Conservation (phyloP, 345 rosid species). For the Pistacia integerrima region DNA sequence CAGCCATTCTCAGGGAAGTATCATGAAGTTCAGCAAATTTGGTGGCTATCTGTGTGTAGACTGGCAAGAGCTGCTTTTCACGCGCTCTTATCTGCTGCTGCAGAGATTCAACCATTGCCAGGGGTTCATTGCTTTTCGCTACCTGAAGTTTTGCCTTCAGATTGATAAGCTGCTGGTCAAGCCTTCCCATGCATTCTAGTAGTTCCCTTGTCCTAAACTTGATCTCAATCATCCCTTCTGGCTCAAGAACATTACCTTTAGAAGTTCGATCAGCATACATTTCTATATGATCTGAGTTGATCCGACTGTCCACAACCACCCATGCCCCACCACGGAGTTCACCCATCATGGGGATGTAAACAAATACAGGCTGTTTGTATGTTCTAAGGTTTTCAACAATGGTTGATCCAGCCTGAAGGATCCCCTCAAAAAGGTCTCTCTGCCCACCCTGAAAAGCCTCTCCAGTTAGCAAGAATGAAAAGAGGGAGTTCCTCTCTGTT, state of each 20-base stretch:
- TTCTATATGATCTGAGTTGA: conserved; percentile 91
- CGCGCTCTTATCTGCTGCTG: conserved; percentile 75
- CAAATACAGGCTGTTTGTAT: conserved; percentile 95
- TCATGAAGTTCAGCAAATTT: conserved; percentile 96
- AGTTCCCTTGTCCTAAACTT: conserved; percentile 92
- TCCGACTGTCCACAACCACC: conserved; percentile 97
- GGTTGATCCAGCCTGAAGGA: conserved; percentile 98
- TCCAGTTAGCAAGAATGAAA: conserved; percentile 97
- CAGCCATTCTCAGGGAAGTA: conserved; percentile 92
- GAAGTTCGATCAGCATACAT: conserved; percentile 98
- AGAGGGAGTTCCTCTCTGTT: conserved; percentile 93
- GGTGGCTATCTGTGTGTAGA: conserved; percentile 90
- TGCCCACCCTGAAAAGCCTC: conserved; percentile 99
- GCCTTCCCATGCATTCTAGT: conserved; percentile 97
- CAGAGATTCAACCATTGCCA: conserved; percentile 47
- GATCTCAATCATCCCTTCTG: conserved; percentile 97
- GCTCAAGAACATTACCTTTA: conserved; percentile 96
- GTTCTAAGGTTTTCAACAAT: conserved; percentile 97
- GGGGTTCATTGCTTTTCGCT: conserved; percentile 53
- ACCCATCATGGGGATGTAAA: conserved; percentile 97
- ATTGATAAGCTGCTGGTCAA: conserved; percentile 67
- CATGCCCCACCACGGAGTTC: conserved; percentile 99
- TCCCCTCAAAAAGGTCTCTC: conserved; percentile 98
- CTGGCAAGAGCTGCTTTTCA: conserved; percentile 86
- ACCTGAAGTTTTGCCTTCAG: conserved; percentile 70